Evolutionary conservation across 257 asterid species (phyloP), one percentile per base, ranked within the genome.

Genomic region (Ajuga chamaepitys): DNA sequence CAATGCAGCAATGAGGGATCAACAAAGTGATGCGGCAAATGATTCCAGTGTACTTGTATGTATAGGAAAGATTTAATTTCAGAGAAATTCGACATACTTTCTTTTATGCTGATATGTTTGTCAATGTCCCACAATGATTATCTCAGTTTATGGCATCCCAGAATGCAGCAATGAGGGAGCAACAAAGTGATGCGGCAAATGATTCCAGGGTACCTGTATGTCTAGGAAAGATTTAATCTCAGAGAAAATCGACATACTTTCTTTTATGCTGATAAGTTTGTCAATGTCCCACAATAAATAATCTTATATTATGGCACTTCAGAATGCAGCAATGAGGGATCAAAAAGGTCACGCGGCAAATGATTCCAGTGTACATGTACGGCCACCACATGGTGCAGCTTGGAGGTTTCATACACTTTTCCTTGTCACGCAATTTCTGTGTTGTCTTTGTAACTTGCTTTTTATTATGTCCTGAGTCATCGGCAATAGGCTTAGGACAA

Each of bases 331-430:
- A 69, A 77, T 53, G 76, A 58, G 53, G 37, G 62, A 68, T 26
- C 61, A 62, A 13, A 55, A 37, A 61, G 54, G 46, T 34, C 67
- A 65, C 32, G 30, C 26, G 63, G 14, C 70, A 17, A 20, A 70
- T 37, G 73, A 74, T 62, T 46, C 44, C 26, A 61, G 71, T 55
- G 47, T 34, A 21, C 18, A 37, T 40, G 73, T 65, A 24, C 74
- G 42, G 20, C 77, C 81, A 20, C 64, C 64, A 47, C 70, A 44
- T 68, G 69, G 69, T 66, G 72, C 80, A 9, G 73, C 78, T 16
- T 81, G 86, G 86, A 81, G 86, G 86, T 81, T 74, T 40, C n/a
- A 56, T 50, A 46, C 54, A 45, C 54, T 56, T 66, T 53, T 24
- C 35, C 64, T 11, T 42, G 18, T 41, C 32, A 5, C 24, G 17